A percentile compares a stretch with the other conserved stretches of the same genome.
These are phyloP conservation scores for Ophiosphaerella narmari DNA, from an alignment of 2,329 filamentous ascomycete genomes.

Conservation along the genomic window DNA sequence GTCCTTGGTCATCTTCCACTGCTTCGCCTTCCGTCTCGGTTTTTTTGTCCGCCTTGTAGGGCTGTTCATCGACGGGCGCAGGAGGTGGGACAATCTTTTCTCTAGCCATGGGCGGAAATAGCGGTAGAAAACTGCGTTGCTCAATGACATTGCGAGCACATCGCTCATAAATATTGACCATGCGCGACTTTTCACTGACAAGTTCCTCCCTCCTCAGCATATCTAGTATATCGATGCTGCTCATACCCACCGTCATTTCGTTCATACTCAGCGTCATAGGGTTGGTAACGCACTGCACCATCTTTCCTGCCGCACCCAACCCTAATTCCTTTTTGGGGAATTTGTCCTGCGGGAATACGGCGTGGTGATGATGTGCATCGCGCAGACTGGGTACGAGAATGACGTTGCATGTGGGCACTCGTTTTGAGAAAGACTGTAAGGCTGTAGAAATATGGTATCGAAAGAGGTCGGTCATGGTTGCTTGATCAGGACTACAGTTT, in stretches of 20 bases:
- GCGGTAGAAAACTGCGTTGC: conserved; percentile 87
- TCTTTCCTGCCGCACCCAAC: conserved; percentile 65
- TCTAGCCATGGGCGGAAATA: conserved; percentile 80
- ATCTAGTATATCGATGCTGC: conserved; percentile 80
- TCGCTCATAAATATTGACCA: conserved; percentile 69
- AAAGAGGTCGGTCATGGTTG: conserved; percentile 83
- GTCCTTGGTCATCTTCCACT: conserved; percentile 61
- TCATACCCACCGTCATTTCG: conserved; percentile 80
- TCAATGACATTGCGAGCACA: conserved; percentile 79
- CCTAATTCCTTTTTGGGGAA: conserved; percentile 73
- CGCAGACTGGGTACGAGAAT: conserved; percentile 82
- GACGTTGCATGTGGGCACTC: conserved; percentile 79
- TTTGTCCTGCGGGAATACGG: conserved; percentile 82
- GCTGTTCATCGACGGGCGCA: conserved; percentile 44
- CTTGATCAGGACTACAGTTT: conserved; percentile 65
- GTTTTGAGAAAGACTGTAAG: conserved; percentile 69
- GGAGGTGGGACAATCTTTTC: conserved; percentile 60
- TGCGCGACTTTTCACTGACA: conserved; percentile 58
- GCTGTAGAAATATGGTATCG: conserved; percentile 75
- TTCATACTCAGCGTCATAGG: conserved; percentile 89
- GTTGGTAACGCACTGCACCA: conserved; percentile 80
- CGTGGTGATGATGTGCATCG: conserved; percentile 79
- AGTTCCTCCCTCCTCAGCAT: conserved; percentile 80
- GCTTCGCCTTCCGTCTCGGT: conserved; percentile 48
- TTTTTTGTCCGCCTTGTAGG: conserved; percentile 58